phyloP scores from a whole-genome alignment of 768 basidiomycete species.

The Phallus indusiatus region DNA sequence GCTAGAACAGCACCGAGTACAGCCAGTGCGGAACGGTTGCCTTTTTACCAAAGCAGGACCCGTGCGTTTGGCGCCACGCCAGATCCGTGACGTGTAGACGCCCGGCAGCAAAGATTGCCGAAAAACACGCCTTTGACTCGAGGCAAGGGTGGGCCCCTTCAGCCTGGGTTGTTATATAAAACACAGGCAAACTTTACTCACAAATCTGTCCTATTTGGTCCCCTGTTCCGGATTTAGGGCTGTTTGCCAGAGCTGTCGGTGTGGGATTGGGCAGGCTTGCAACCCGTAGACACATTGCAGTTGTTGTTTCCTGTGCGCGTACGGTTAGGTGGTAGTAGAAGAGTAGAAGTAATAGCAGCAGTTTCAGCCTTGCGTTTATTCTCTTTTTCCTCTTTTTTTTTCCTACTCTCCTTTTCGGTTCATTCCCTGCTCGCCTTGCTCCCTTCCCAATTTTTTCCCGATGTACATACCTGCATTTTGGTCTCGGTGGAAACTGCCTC shows the following conservation, averaged over 20 bases:
- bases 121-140: neutral
- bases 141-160: neutral
- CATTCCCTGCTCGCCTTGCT: no score
- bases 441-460: neutral
- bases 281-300: neutral
- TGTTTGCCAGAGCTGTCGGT: neutral
- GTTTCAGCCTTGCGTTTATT: neutral
- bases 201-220: neutral
- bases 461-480: neutral
- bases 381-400: neutral
- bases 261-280: conserved; percentile 1
- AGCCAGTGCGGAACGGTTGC: no score
- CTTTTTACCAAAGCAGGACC: neutral
- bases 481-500: neutral
- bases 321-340: neutral
- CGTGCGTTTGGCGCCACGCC: neutral
- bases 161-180: neutral
- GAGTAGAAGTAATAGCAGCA: neutral
- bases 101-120: neutral
- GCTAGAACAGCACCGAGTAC: no score
- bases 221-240: neutral
- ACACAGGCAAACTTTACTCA: neutral
- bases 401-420: neutral
- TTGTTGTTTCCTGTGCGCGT: neutral
- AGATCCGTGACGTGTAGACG: neutral